These are phyloP conservation scores for Exophiala dermatitidis DNA, from an alignment of 2,329 filamentous ascomycete species.

Conservation along the genomic window DNA sequence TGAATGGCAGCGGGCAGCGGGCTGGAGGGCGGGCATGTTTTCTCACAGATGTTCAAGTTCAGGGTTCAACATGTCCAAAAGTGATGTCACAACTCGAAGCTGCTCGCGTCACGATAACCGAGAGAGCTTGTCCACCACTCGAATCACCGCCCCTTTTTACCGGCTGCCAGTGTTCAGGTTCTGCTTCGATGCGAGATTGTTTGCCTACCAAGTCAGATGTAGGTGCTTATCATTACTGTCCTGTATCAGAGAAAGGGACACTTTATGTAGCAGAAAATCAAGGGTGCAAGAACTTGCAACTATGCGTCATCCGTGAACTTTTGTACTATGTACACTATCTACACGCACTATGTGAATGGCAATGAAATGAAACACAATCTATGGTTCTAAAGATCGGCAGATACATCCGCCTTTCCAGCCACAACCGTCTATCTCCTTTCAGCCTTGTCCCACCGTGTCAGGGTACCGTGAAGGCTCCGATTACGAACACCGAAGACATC, in stretches of 20 bases:
- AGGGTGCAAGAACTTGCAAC: no score
- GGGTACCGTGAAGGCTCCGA: background rate
- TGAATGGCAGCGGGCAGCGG: background rate
- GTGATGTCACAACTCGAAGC: constrained; percentile 12
- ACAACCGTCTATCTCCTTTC: background rate
- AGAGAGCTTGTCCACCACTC: background rate
- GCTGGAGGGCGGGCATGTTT: no score
- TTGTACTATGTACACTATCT: no score
- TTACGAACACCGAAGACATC: background rate
- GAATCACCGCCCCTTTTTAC: background rate
- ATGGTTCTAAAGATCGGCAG: background rate
- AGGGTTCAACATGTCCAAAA: background rate
- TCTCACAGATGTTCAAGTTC: background rate
- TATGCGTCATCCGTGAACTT: no score
- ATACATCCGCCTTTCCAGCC: background rate
- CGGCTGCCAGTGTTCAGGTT: no score
- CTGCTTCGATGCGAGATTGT: background rate
- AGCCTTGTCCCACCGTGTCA: background rate
- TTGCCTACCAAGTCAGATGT: no score
- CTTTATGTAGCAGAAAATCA: no score
- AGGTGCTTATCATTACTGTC: no score
- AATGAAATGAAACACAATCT: background rate
- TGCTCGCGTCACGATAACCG: constrained; percentile 9
- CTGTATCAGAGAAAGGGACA: no score
- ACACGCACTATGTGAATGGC: no score